Evolutionary conservation across 1,284 basidiomycete genomes (phyloP), one percentile per base, ranked within the genome.

Genomic region (Tilletia walkeri): DNA sequence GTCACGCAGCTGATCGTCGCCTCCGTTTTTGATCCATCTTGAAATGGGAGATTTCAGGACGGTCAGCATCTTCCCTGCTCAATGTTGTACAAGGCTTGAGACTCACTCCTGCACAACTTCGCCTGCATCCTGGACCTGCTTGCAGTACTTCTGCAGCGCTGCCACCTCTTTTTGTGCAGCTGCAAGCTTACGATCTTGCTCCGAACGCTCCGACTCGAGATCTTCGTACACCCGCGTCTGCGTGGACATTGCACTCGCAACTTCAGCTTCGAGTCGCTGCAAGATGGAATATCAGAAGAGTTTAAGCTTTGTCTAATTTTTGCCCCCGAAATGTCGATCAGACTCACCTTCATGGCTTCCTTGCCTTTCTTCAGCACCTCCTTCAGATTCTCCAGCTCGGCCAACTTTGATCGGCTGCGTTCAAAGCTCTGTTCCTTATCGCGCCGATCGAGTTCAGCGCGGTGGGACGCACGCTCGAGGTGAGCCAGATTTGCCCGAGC

Each of bases 381-480:
- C 12, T 36, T 63, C 10, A 63, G 59, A 18, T 3, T 63, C 59
- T 63, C n/a, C 6, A 63, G 34, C 59, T 63, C 59, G 14, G 59
- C 36, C 16, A 63, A 14, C 59, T 63, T 63, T 14, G 36, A 14
- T 41, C 36, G 30, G 36, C 59, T 38, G 34, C 38, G 59, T 20
- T 63, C 59, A 6, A 39, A 38, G 2, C 39, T 36, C 34, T 63
- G 59, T 20, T 63, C 59, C 36, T 63, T 34, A 38, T 63, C 59
- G 4, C 59, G 34, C 39, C 38, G 59, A 24, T 36, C 59, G n/a
- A 78, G 69, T 65, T 80, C 77, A 45, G 74, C 73, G 24, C 72
- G 72, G 38, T 78, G 77, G 2, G 70, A 53, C 12, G 74, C 72
- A 3, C 78, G 66, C 63, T 80, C 78, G 34, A 74, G 48, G 50